A percentile compares a stretch with the other conserved stretches of the same genome.
These are phyloP conservation scores for Penicillium sp. DNA, from an alignment of 2,329 filamentous ascomycete species.

Conservation along the genomic window DNA sequence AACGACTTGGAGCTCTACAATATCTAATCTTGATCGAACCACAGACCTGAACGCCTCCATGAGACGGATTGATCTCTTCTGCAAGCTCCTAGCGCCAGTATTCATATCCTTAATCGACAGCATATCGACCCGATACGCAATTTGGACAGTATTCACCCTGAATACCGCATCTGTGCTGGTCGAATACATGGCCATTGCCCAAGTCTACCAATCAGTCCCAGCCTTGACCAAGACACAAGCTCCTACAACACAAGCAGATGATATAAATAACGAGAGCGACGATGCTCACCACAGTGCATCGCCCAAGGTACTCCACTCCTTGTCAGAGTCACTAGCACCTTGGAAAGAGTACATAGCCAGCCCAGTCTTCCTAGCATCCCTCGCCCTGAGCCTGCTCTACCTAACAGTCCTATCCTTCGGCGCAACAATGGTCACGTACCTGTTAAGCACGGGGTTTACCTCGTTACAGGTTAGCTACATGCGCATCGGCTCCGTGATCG, in stretches of 20 bases:
- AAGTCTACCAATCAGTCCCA: conserved; percentile 17
- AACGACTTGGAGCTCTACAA: background rate
- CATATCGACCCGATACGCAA: conserved; percentile 38
- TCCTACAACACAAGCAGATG: conserved; percentile 17
- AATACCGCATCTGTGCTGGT: conserved; percentile 36
- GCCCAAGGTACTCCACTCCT: too few species aligned
- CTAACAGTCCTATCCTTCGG: conserved; percentile 50
- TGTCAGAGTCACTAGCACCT: conserved; percentile 9
- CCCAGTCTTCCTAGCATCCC: conserved; percentile 38
- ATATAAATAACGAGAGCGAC: background rate
- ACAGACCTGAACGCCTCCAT: conserved; percentile 46
- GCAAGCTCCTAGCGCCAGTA: conserved; percentile 49
- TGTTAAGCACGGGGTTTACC: conserved; percentile 44
- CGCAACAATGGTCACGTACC: conserved; percentile 49
- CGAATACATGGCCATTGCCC: conserved; percentile 37
- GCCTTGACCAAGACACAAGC: conserved; percentile 9
- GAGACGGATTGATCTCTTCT: conserved; percentile 50
- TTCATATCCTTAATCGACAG: conserved; percentile 43
- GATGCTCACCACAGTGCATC: background rate
- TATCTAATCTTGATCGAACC: background rate
- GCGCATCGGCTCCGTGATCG: conserved; percentile 41
- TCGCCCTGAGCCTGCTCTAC: conserved; percentile 46
- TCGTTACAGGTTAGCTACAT: conserved; percentile 42
- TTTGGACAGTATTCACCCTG: conserved; percentile 37
- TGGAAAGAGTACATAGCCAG: conserved; percentile 25